These are phyloP conservation scores for Acanthamoeba rhysodes DNA, from an alignment of 208 protist genomes.

Conservation along the genomic window DNA sequence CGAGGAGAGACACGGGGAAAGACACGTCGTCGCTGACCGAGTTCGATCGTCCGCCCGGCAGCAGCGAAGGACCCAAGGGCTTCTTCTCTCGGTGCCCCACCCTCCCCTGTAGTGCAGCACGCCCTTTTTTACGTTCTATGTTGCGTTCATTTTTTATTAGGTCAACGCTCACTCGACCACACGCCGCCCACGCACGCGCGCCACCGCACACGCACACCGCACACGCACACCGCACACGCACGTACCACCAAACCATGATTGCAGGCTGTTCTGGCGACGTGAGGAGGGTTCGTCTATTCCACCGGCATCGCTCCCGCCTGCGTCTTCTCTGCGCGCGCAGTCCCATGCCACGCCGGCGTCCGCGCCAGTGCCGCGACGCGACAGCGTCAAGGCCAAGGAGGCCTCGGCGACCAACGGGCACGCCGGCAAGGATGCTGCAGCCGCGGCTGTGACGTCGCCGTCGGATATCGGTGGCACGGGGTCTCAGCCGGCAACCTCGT, in stretches of 20 bases:
- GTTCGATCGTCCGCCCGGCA: slow-evolving; percentile 7
- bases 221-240: background rate
- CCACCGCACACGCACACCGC: background rate
- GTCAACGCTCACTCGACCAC: background rate
- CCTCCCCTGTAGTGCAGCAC: background rate
- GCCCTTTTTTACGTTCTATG: background rate
- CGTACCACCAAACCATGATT: background rate
- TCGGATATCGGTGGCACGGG: background rate
- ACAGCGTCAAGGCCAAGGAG: background rate
- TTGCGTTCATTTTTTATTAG: background rate
- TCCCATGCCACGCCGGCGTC: background rate
- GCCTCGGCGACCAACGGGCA: background rate
- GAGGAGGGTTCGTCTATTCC: background rate
- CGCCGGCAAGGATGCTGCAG: background rate
- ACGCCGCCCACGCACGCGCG: too few species aligned
- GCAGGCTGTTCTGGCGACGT: background rate
- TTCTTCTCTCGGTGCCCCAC: background rate
- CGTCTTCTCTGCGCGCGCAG: background rate
- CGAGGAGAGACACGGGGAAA: background rate
- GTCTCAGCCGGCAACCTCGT: background rate
- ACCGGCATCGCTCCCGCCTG: background rate
- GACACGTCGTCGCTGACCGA: slow-evolving; percentile 18
- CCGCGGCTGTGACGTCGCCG: background rate
- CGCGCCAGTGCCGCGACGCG: background rate
- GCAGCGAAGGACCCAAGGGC: background rate